phyloP scores from a whole-genome alignment of 306 rosid genomes.

The Quercus ilex region DNA sequence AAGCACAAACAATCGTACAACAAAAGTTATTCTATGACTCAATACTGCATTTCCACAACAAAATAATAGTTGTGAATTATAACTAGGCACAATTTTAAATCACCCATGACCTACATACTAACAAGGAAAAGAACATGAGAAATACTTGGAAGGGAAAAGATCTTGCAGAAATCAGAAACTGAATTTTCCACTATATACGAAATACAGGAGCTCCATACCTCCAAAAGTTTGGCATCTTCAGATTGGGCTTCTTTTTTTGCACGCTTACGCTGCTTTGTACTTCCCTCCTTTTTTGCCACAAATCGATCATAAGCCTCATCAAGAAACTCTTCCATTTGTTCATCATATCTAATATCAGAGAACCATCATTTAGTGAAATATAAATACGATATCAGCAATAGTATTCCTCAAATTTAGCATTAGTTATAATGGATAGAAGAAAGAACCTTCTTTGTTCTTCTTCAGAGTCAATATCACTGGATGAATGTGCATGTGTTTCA shows the following conservation, averaged over 20 bases:
- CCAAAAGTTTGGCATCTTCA: constrained; percentile 51
- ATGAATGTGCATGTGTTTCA: constrained; percentile 40
- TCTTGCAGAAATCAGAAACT: background rate
- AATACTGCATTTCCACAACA: background rate
- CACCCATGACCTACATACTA: too few relatives aligned
- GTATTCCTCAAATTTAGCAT: constrained; percentile 3
- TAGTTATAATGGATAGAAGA: constrained; percentile 5
- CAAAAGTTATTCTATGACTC: background rate
- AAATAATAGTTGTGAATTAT: background rate
- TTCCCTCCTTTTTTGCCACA: constrained; percentile 73
- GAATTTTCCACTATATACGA: background rate
- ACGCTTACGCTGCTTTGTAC: constrained; percentile 81
- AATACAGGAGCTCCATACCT: constrained; percentile 43
- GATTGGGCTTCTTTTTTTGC: constrained; percentile 47
- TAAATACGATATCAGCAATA: constrained; percentile 8
- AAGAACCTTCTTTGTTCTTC: constrained; percentile 81
- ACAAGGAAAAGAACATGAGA: too few relatives aligned
- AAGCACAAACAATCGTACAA: constrained; percentile 2
- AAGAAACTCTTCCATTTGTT: constrained; percentile 67
- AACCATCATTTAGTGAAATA: background rate
- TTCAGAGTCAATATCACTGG: constrained; percentile 75
- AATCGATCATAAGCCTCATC: constrained; percentile 80
- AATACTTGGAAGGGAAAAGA: background rate
- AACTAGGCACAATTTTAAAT: background rate
- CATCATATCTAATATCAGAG: constrained; percentile 61